Percentiles rank a stretch among this genome's conserved stretches.
These are phyloP conservation scores for Paxillus rubicundulus DNA, from an alignment of 768 basidiomycete species.

Conservation along the genomic window DNA sequence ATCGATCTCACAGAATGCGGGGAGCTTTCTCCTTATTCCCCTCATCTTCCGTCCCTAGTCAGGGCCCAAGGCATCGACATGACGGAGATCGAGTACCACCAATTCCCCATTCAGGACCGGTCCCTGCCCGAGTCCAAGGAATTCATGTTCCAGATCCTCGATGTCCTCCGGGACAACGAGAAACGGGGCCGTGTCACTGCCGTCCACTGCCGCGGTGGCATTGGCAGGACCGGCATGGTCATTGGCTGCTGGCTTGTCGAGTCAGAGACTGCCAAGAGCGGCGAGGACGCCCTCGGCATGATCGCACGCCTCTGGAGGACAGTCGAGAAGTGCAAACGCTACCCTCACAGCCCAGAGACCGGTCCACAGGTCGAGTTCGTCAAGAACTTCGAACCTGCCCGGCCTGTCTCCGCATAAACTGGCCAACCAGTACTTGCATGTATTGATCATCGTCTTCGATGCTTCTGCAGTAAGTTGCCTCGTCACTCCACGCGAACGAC, in stretches of 20 bases:
- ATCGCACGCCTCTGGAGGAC: constrained; percentile 70
- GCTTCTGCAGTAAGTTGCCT: neutral
- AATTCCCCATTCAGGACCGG: constrained; percentile 76
- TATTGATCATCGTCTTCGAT: neutral
- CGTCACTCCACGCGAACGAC: neutral
- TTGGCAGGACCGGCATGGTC: constrained; percentile 63
- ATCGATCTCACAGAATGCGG: constrained; percentile 83
- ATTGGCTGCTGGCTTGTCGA: constrained; percentile 78
- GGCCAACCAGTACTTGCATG: neutral
- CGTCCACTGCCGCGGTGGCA: constrained; percentile 79
- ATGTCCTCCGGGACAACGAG: constrained; percentile 59
- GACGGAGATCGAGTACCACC: constrained; percentile 64
- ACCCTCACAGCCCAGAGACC: constrained; percentile 77
- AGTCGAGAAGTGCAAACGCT: constrained; percentile 75
- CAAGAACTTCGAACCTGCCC: constrained; percentile 45
- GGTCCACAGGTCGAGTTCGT: constrained; percentile 79
- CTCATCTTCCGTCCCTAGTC: constrained; percentile 53
- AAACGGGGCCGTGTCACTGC: constrained; percentile 58
- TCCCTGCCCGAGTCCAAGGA: constrained; percentile 58
- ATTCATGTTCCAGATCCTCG: constrained; percentile 58
- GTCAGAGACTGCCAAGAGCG: constrained; percentile 57
- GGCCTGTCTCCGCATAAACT: constrained; percentile 13
- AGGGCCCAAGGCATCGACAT: constrained; percentile 53
- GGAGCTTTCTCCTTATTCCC: constrained; percentile 66
- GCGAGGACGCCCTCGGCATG: constrained; percentile 60